A percentile compares a stretch with the other conserved stretches of the same genome.
These are phyloP conservation scores for Beta macrorhiza DNA, from an alignment of 179 eudicot species.

Conservation along the genomic window DNA sequence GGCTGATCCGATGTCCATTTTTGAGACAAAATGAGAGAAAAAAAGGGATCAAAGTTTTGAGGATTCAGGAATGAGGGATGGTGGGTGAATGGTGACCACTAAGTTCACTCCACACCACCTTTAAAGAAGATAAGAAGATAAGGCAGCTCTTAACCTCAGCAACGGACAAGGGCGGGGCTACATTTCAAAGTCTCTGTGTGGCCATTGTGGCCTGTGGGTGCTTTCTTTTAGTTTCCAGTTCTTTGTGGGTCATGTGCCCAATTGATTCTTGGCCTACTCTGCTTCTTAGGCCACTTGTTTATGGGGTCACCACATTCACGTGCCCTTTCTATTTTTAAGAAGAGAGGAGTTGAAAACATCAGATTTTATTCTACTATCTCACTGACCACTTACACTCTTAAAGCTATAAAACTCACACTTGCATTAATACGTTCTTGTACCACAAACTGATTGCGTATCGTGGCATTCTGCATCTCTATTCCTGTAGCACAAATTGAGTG, in stretches of 20 bases:
- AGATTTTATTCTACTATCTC: background rate
- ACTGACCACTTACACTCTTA: background rate
- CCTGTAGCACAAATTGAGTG: background rate
- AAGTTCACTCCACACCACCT: no score
- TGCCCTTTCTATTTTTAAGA: background rate
- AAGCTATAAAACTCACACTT: background rate
- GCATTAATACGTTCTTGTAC: background rate
- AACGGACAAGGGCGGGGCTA: no score
- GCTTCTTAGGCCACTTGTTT: background rate
- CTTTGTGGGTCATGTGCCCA: background rate
- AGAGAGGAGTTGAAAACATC: background rate
- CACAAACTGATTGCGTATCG: background rate
- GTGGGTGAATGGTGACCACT: no score
- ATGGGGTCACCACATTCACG: background rate
- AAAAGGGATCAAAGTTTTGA: no score
- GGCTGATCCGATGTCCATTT: no score
- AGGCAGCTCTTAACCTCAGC: no score
- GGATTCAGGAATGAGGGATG: no score
- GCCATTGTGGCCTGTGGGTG: constrained; percentile 14
- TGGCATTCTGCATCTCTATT: background rate
- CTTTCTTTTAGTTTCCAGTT: background rate
- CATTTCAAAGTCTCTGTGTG: background rate
- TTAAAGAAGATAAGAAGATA: no score
- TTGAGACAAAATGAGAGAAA: no score
- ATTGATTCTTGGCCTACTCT: background rate